phyloP scores from a whole-genome alignment of 257 asterid species.

The Solanum etuberosum region DNA sequence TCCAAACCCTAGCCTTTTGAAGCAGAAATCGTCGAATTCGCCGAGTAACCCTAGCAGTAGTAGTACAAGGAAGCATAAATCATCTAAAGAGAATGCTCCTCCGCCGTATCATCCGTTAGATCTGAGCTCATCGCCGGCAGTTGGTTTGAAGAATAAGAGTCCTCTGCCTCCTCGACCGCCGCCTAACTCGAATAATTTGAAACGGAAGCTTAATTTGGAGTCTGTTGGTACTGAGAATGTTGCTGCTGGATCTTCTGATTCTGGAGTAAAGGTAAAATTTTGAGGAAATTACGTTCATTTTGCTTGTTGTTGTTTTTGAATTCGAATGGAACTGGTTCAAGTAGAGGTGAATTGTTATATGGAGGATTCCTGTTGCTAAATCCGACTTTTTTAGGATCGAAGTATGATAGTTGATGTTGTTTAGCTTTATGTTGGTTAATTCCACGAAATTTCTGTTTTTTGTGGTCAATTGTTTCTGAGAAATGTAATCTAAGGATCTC shows the following conservation, averaged over 20 bases:
- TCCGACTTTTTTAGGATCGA: neutral
- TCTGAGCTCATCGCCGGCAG: conserved; percentile 13
- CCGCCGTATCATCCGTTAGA: conserved; percentile 18
- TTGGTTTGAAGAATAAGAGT: conserved; percentile 34
- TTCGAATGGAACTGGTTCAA: neutral
- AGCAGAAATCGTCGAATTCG: conserved; percentile 15
- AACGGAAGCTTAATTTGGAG: conserved; percentile 78
- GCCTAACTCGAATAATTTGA: conserved; percentile 15
- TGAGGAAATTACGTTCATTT: neutral
- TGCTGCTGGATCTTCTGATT: conserved; percentile 30
- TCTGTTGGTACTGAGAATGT: conserved; percentile 31
- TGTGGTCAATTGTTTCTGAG: neutral
- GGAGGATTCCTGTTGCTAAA: neutral
- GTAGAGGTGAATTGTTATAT: neutral
- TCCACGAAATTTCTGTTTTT: neutral
- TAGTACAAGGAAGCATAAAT: conserved; percentile 34
- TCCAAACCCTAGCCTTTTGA: conserved; percentile 42
- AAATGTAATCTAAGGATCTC: neutral
- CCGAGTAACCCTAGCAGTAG: conserved; percentile 5
- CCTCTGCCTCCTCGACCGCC: conserved; percentile 93
- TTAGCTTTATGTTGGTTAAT: neutral
- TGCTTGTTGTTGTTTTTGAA: neutral
- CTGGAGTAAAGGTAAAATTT: conserved; percentile 63
- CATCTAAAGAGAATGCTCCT: conserved; percentile 75
- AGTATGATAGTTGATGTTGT: neutral